Conservation (phyloP, 352 stramenopile species). For the Chrysophaeum taylorii region DNA sequence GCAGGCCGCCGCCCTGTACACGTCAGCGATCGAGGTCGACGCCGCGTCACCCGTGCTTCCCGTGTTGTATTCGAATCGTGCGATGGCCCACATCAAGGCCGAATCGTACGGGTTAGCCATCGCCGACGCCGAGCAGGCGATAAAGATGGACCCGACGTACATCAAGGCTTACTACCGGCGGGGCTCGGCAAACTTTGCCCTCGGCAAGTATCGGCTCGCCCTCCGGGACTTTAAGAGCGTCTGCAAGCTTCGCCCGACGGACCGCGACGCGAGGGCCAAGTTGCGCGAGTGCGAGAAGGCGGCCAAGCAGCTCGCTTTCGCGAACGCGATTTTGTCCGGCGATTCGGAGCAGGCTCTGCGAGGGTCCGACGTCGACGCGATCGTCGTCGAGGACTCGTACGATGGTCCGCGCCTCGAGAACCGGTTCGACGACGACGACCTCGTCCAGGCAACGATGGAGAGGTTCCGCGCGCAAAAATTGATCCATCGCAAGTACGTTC, state of each 20-base stretch:
- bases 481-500: slow-evolving; percentile 93
- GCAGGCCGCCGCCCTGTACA: not conserved
- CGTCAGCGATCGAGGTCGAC: not conserved
- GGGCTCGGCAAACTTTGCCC: slow-evolving; percentile 84
- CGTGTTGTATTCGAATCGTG: slow-evolving; percentile 11
- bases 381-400: slow-evolving; percentile 52
- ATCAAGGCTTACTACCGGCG: slow-evolving; percentile 96
- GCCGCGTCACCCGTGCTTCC: not conserved
- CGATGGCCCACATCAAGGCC: slow-evolving; percentile 54
- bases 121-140: slow-evolving; percentile 81
- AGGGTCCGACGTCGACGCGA: slow-evolving; percentile 71
- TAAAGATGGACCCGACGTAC: slow-evolving; percentile 81
- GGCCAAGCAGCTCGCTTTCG: slow-evolving; percentile 88
- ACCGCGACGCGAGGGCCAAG: slow-evolving; percentile 68
- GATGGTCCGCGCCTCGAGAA: slow-evolving; percentile 53
- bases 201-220: slow-evolving; percentile 82
- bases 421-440: slow-evolving; percentile 33
- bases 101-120: slow-evolving; percentile 97
- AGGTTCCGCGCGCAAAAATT: slow-evolving; percentile 91
- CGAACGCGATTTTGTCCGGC: slow-evolving; percentile 86
- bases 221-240: slow-evolving; percentile 93
- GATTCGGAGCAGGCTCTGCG: slow-evolving; percentile 76
- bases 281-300: slow-evolving; percentile 91
- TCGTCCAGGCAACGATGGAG: slow-evolving; percentile 76
- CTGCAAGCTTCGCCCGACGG: slow-evolving; percentile 43